Conservation (phyloP, 371 early-diverging fungal species). For the Mortierella sp. region DNA sequence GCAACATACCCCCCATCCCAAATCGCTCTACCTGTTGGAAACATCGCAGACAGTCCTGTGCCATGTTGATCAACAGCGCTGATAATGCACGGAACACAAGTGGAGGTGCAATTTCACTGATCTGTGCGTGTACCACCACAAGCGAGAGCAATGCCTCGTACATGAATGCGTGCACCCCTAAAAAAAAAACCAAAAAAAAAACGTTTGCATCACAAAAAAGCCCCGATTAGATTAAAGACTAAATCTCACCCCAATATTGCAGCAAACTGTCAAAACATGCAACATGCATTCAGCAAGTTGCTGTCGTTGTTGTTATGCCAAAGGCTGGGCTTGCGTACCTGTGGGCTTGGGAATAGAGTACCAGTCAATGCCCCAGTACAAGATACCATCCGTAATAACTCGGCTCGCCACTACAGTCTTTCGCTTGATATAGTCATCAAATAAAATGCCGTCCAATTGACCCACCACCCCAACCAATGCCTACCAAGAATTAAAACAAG, state of each 20-base stretch:
- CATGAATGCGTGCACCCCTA: constrained; percentile 91
- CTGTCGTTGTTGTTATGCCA: background rate
- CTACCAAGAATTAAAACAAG: constrained; percentile 39
- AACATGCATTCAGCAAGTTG: too few relatives aligned
- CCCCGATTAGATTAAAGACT: constrained; percentile 1
- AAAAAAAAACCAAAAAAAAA: background rate
- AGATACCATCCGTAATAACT: constrained; percentile 83
- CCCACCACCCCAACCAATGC: constrained; percentile 71
- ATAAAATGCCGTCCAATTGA: constrained; percentile 83
- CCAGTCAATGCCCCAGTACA: constrained; percentile 92
- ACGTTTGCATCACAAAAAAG: background rate
- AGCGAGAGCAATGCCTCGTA: constrained; percentile 87
- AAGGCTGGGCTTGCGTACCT: constrained; percentile 59
- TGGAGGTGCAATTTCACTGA: constrained; percentile 81
- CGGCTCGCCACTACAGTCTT: constrained; percentile 75
- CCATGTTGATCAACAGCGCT: constrained; percentile 76
- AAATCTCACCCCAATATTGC: too few relatives aligned
- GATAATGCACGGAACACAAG: constrained; percentile 84
- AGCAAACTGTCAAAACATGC: background rate
- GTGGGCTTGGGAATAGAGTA: constrained; percentile 76
- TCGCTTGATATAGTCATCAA: constrained; percentile 86
- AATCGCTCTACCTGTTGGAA: constrained; percentile 86
- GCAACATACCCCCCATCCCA: constrained; percentile 92
- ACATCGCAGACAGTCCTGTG: constrained; percentile 81
- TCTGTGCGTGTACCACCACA: constrained; percentile 93